Evolutionary conservation across 495 filamentous ascomycete genomes (phyloP), one percentile per base, ranked within the genome.

Genomic region (Bathelium albidoporum): DNA sequence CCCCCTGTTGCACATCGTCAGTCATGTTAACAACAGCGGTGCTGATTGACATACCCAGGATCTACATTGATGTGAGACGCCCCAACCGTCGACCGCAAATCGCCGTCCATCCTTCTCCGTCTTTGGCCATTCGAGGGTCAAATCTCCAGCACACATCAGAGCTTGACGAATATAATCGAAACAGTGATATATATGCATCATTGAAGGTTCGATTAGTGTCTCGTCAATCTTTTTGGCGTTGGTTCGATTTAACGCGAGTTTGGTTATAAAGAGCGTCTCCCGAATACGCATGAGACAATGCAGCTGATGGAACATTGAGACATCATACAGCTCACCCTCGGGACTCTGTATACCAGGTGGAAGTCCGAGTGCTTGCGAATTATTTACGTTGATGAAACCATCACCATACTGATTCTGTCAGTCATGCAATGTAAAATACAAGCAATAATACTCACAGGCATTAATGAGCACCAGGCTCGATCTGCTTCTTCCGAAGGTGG

Each of bases 141-240:
- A 53, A 61, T 68, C 66, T 14, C 63, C 66, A 11, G 66, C 66
- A 65, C 66, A 68, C 66, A 68, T 68, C 29, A 68, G 36, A 11
- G 63, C 66, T 34, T 68, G 66, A 22, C 66, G 59, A 31, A 68
- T 65, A 49, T 68, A 68, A 36, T 68, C 66, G 28, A 69, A 66
- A 52, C 66, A 69, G 39, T 69, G 66, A 32, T 34, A 61, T 1
- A 69, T 59, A 59, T 69, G 66, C n/a, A 7, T 62, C 43, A 63
- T 62, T 44, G 59, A 44, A 16, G 43, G 58, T 34, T 43, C 39
- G 5, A 67, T 41, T 11, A 64, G 24, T 11, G 64, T 28, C 20
- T 64, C 62, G 18, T 61, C 43, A 28, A 64, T 59, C 36, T 64
- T 45, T 49, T 61, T 43, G 53, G 26, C n/a, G 58, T 64, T 61